Evolutionary conservation across 2,329 filamentous ascomycete species (phyloP), one percentile per base, ranked within the genome.

Genomic region (Lachnellula subtilissima): DNA sequence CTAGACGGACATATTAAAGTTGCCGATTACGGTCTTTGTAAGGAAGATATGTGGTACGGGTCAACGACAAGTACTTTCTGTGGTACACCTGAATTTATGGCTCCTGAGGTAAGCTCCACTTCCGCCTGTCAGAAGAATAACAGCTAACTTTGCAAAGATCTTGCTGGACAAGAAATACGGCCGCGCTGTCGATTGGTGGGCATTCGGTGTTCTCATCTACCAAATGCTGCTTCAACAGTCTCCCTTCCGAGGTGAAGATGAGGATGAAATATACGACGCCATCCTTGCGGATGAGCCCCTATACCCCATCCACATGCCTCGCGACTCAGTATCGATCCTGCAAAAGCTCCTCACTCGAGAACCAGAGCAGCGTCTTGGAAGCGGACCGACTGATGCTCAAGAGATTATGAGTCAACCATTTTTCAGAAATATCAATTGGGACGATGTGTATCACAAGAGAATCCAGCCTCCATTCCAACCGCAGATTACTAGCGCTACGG

Each of bases 1-100:
- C 80, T 96, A 47, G 94, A 99, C 69, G 94, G 94, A 25, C 94
- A 99, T 72, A 96, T 99, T 78, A 97, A 97, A 80, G 91, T 99
- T 78, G 94, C 84, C 52, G 94, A 99, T 80, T 99, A 96, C 72
- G 94, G 94, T 83, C 83, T 99, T 49, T 99, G 95, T 78, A 99
- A 99, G 75, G 94, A 99, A 71, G 92, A 99, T 67, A 99, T 99
- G 94, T 99, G 93, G 92, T 99, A 95, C 70, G 91, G 91, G 45
- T 93, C 89, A 54, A 97, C 89, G 2, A 99, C 94, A 0, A 93
- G 92, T 75, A 99, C 94, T 7, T 99, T 99, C 78, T 99, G 94
- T 71, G 94, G 94, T 73, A 99, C 94, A n/a, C 94, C 94, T 15
- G 94, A 99, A 71, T 99, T 99, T 65, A 99, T 99, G 94, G 94